Evolutionary conservation across 495 filamentous ascomycete genomes (phyloP).

Genomic region (Tuber indicum): DNA sequence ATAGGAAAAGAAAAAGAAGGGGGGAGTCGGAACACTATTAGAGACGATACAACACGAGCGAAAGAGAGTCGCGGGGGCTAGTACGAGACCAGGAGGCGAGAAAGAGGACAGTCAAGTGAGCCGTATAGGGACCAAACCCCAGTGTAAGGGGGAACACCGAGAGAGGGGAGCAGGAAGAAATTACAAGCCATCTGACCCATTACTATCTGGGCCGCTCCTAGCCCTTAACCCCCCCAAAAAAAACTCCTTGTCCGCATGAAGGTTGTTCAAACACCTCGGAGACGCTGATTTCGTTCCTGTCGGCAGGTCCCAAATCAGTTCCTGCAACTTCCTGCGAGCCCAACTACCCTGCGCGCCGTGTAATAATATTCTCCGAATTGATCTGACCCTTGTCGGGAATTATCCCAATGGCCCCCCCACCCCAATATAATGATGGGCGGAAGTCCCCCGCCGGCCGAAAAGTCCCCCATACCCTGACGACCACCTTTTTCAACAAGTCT

Average conservation of each 20-base stretch:
- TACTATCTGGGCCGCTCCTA: neutral
- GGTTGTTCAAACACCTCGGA: slow-evolving; percentile 29
- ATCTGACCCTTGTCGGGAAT: slow-evolving; percentile 24
- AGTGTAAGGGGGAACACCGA: neutral
- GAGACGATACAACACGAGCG: neutral
- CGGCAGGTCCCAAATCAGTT: slow-evolving; percentile 26
- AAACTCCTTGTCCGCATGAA: slow-evolving; percentile 27
- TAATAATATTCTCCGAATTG: slow-evolving; percentile 27
- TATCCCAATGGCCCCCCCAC: slow-evolving; percentile 36
- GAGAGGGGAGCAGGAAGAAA: neutral
- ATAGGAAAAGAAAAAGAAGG: neutral
- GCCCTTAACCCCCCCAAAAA: neutral
- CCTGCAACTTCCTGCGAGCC: slow-evolving; percentile 21
- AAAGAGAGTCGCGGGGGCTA: neutral
- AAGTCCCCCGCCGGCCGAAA: slow-evolving; percentile 37
- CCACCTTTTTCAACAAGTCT: slow-evolving; percentile 37
- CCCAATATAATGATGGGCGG: slow-evolving; percentile 34
- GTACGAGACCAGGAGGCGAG: neutral
- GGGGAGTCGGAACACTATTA: neutral
- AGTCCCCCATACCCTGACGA: slow-evolving; percentile 37
- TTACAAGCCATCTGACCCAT: neutral
- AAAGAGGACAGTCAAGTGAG: neutral
- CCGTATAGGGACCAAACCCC: neutral
- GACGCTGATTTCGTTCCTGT: slow-evolving; percentile 38
- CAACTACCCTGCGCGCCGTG: slow-evolving; percentile 22